Evolutionary conservation across 768 basidiomycete species (phyloP), one percentile per base, ranked within the genome.

Genomic region (Psilocybe cyanescens): DNA sequence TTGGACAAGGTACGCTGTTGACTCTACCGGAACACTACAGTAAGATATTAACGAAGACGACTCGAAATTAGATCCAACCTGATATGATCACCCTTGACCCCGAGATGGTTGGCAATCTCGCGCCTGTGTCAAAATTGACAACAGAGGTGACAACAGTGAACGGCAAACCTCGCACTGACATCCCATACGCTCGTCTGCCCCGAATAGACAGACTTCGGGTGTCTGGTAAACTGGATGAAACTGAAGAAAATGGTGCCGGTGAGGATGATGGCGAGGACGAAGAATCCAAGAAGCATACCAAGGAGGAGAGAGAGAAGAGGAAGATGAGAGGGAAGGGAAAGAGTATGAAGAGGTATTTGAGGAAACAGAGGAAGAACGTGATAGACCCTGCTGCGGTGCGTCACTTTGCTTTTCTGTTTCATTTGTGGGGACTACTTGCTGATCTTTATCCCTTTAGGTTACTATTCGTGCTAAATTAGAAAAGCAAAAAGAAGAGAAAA

Each of bases 331-430:
- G 95, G 14, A 95, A 89, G 72, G 86, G 86, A 28, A 95, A 94
- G 81, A 90, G 87, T 72, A 71, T 95, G 71, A 97, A 95, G 74
- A 81, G 94, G 49, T 91, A 87, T 73, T 74, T 97, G 63, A 83
- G 92, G 68, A 97, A 95, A 79, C 92, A 97, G 75, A 86, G 94
- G 72, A 95, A 96, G 81, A 97, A 98, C 69, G 92, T 98, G 51
- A 86, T 98, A 63, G 95, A 98, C 72, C 93, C 94, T 24, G 81
- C 83, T 56, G 65, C 68, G 44, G 67, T 70, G 53, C 17, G 68
- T 60, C 48, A 19, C 17, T 30, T 35, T 53, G 14, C 7, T 6
- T 53, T 44, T 55, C 7, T 35, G 1, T 55, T 49, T 44, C 0
- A 29, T 17, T n/a, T 31, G 28, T 48, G 14, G 31, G 5, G 11